phyloP scores from a whole-genome alignment of 768 basidiomycete species.

The Punctularia strigosozonata region DNA sequence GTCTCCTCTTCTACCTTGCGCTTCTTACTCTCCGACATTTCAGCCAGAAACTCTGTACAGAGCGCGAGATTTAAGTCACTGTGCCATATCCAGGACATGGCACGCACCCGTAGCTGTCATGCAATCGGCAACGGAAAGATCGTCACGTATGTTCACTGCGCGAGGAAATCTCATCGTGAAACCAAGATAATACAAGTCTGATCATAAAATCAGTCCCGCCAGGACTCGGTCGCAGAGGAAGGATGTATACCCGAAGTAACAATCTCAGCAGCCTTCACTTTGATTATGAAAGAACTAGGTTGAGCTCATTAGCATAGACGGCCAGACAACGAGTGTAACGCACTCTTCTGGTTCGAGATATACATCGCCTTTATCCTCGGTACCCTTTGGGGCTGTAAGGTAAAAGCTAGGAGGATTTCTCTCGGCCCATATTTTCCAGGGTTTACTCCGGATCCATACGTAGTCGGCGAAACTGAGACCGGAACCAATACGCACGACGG shows the following conservation, averaged over 20 bases:
- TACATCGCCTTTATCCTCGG: slow-evolving; percentile 81
- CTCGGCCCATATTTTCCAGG: slow-evolving; percentile 75
- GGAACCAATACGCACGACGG: slow-evolving; percentile 84
- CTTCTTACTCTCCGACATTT: slow-evolving; percentile 53
- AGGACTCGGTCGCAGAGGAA: neutral
- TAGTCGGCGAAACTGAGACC: slow-evolving; percentile 84
- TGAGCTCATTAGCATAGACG: neutral
- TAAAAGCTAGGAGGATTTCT: slow-evolving; percentile 64
- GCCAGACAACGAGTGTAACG: neutral
- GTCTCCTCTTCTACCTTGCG: slow-evolving; percentile 58
- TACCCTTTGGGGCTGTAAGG: slow-evolving; percentile 42
- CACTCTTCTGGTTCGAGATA: slow-evolving; percentile 88
- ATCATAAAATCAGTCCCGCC: slow-evolving; percentile 5
- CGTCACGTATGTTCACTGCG: slow-evolving; percentile 68
- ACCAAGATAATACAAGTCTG: slow-evolving; percentile 75
- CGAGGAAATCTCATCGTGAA: slow-evolving; percentile 94
- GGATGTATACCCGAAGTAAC: slow-evolving; percentile 47
- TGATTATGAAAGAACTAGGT: slow-evolving; percentile 80
- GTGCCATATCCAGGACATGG: slow-evolving; percentile 1
- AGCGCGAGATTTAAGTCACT: neutral
- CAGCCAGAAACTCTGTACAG: slow-evolving; percentile 43
- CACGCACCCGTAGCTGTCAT: slow-evolving; percentile 51
- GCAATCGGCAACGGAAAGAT: slow-evolving; percentile 62
- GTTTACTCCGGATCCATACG: slow-evolving; percentile 68
- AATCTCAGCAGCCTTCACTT: slow-evolving; percentile 91